These are phyloP conservation scores for Hemileia vastatrix DNA, from an alignment of 1,284 basidiomycete genomes.

Conservation along the genomic window DNA sequence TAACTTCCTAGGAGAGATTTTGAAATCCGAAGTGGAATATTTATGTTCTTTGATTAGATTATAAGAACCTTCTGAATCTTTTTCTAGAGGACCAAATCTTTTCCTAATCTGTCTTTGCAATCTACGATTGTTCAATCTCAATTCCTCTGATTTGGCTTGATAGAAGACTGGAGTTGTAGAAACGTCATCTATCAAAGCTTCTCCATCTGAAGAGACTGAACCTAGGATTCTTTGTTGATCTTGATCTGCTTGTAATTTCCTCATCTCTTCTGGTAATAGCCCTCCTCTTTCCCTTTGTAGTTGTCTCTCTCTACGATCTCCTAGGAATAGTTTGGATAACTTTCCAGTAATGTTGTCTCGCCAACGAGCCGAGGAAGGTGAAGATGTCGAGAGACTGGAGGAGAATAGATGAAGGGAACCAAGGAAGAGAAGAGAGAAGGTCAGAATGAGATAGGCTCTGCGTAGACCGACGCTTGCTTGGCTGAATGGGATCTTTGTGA, in stretches of 20 bases:
- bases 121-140: constrained; percentile 27
- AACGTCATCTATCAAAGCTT: constrained; percentile 33
- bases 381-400: too few relatives aligned
- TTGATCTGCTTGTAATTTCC: constrained; percentile 27
- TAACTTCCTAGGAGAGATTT: constrained; percentile 83
- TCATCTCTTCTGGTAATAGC: constrained; percentile 33
- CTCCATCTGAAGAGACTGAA: constrained; percentile 34
- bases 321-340: neutral
- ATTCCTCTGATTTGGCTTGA: constrained; percentile 25
- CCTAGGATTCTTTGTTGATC: constrained; percentile 33
- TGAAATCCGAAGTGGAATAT: constrained; percentile 81
- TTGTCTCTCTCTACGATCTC: neutral
- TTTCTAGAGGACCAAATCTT: too few relatives aligned
- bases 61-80: too few relatives aligned
- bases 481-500: too few relatives aligned
- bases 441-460: too few relatives aligned
- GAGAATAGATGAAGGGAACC: too few relatives aligned
- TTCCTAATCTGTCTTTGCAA: constrained; percentile 32
- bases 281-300: constrained; percentile 28
- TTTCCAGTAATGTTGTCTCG: too few relatives aligned
- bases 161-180: constrained; percentile 28
- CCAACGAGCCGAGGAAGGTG: too few relatives aligned
- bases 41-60: too few relatives aligned
- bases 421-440: too few relatives aligned
- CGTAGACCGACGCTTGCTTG: too few relatives aligned